Evolutionary conservation across 306 rosid species (phyloP).

Genomic region (Cucumis melo): DNA sequence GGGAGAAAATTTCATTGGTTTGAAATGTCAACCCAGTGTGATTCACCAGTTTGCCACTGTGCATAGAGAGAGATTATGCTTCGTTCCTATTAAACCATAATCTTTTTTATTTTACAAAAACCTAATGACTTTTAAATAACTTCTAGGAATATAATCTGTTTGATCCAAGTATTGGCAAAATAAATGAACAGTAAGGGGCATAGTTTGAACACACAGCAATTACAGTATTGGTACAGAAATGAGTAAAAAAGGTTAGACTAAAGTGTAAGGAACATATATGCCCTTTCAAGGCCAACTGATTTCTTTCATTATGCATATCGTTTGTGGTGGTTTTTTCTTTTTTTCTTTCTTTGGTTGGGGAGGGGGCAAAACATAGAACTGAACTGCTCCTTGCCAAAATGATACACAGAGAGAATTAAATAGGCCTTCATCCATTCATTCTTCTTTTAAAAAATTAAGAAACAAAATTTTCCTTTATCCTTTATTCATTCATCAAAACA

Average conservation of each 20-base stretch:
- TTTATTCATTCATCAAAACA: conserved; percentile 12
- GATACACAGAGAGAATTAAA: conserved; percentile 16
- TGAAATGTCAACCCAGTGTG: neutral
- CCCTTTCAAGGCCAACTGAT: neutral
- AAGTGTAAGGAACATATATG: too few relatives aligned
- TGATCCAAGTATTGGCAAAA: neutral
- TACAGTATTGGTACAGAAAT: neutral
- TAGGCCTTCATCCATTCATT: conserved; percentile 13
- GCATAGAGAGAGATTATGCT: neutral
- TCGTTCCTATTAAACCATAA: neutral
- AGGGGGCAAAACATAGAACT: too few relatives aligned
- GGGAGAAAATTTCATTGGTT: neutral
- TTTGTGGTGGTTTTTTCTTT: neutral
- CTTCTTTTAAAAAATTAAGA: too few relatives aligned
- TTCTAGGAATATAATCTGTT: neutral
- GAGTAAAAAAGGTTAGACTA: neutral
- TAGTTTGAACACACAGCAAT: neutral
- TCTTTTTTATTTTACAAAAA: too few relatives aligned
- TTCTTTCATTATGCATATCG: neutral
- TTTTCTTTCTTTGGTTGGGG: too few relatives aligned
- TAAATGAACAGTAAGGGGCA: neutral
- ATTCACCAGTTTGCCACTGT: neutral
- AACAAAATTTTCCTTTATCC: too few relatives aligned
- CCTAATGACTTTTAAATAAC: too few relatives aligned
- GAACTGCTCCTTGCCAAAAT: neutral